phyloP scores from a whole-genome alignment of 352 stramenopile species.

The Pythium phragmitis region DNA sequence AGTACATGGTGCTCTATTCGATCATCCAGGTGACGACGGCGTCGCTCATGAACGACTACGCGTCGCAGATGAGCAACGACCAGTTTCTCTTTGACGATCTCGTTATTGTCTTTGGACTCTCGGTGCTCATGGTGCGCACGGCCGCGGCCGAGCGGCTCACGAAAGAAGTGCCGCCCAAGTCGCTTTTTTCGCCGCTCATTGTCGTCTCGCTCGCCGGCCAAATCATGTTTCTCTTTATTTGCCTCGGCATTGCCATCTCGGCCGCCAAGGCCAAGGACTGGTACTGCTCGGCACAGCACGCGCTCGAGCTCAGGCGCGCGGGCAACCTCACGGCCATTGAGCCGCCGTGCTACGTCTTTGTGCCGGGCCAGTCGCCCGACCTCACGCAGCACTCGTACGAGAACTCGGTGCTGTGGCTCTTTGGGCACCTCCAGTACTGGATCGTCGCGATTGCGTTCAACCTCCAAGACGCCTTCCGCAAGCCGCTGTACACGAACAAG shows the following conservation, averaged over 20 bases:
- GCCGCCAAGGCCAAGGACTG: constrained; percentile 48
- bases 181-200: constrained; percentile 63
- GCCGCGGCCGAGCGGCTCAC: constrained; percentile 37
- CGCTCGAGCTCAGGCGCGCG: constrained; percentile 41
- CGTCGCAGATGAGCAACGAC: constrained; percentile 72
- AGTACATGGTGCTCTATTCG: constrained; percentile 93
- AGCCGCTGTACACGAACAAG: constrained; percentile 56
- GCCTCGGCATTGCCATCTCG: constrained; percentile 56
- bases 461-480: constrained; percentile 55
- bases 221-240: constrained; percentile 51
- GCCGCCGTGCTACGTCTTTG: constrained; percentile 65
- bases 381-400: constrained; percentile 75
- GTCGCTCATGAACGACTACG: constrained; percentile 58
- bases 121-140: constrained; percentile 73
- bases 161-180: constrained; percentile 47
- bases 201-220: constrained; percentile 60
- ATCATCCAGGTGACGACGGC: constrained; percentile 82
- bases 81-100: constrained; percentile 84
- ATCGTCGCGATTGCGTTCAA: constrained; percentile 72
- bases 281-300: constrained; percentile 58
- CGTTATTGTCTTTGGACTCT: constrained; percentile 65
- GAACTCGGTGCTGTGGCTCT: constrained; percentile 76
- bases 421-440: constrained; percentile 78
- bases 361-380: constrained; percentile 43
- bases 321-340: constrained; percentile 41